Base-by-base conservation (phyloP, 345 rosid species). In the Populus davidiana region DNA sequence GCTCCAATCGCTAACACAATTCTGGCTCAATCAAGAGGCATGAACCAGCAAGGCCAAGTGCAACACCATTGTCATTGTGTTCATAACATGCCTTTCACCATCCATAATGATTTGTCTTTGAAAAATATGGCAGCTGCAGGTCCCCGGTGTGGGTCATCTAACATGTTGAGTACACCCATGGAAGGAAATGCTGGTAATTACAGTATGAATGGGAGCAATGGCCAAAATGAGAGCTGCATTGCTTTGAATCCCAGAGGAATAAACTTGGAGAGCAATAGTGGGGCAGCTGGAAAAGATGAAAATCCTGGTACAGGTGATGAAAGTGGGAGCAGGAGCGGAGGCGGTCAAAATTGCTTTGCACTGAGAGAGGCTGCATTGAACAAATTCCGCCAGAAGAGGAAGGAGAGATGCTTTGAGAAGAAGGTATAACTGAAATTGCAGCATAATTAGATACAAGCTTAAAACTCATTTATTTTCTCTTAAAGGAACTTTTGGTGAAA, bases 301-400 rank as follows among this genome's bases (percentile, higher is more conserved):
- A 59, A 12, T 23, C 68, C 77, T 68, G 79, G 73, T 76, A 50
- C 63, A 35, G 78, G 65, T 31, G 71, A 74, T 38, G 83, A 77
- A 54, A 73, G 75, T 38, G 85, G 87, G 63, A 67, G 78, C 70
- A 41, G 44, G 33, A 78, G 44, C 61, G 79, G 83, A 49, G 71
- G 68, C 31, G 77, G 80, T 74, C 80, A 64, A 67, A 81, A 75
- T 43, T 78, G 72, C 74, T 43, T 68, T 67, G 59, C 86, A 33
- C 88, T 67, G 44, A 87, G 90, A 86, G 91, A 87, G 78, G 91
- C 89, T 70, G 91, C 90, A 39, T 70, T 88, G 73, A 75, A 78
- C 76, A 88, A 90, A 77, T 90, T 88, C 79, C 89, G 90, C 54
- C 87, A 80, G 83, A 88, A 90, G 83, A 86, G 91, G 75, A 90